Conservation (phyloP, 1,284 basidiomycete genomes). For the Ustilago esculenta region DNA sequence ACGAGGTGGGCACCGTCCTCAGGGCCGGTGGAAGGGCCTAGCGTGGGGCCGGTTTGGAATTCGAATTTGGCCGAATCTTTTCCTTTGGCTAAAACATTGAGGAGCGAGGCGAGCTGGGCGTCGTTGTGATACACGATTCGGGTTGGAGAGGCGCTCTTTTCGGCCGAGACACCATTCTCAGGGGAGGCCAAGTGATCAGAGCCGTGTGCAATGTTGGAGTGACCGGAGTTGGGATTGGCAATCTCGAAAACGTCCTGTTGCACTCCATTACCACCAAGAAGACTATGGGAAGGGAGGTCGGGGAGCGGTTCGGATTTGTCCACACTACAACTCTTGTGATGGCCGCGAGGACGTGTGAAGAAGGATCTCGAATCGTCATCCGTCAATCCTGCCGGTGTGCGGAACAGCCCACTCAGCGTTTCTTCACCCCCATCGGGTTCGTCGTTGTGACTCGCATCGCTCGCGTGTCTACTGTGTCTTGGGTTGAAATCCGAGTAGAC, state of each 20-base stretch:
- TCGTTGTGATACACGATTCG: conserved; percentile 60
- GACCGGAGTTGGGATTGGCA: conserved; percentile 14
- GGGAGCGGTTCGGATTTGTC: conserved; percentile 16
- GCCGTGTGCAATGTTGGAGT: neutral
- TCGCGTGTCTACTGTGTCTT: conserved; percentile 19
- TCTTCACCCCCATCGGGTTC: neutral
- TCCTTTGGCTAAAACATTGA: conserved; percentile 47
- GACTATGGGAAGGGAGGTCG: too few species aligned
- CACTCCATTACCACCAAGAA: neutral
- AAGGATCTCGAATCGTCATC: conserved; percentile 52
- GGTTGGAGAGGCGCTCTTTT: conserved; percentile 46
- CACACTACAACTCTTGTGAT: conserved; percentile 33
- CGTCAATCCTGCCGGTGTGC: conserved; percentile 34
- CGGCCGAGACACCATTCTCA: too few species aligned
- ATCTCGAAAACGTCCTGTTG: conserved; percentile 24
- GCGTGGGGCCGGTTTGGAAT: conserved; percentile 32
- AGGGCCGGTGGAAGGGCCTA: too few species aligned
- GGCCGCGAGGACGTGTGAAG: conserved; percentile 35
- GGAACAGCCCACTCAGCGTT: neutral
- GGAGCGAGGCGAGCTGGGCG: conserved; percentile 53
- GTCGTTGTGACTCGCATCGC: conserved; percentile 6
- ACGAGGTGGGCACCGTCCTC: too few species aligned
- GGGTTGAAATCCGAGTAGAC: conserved; percentile 46
- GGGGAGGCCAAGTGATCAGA: too few species aligned
- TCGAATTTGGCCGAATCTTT: conserved; percentile 60